Base-by-base conservation (phyloP, 2,329 filamentous ascomycete species). In the Hortaea werneckii region DNA sequence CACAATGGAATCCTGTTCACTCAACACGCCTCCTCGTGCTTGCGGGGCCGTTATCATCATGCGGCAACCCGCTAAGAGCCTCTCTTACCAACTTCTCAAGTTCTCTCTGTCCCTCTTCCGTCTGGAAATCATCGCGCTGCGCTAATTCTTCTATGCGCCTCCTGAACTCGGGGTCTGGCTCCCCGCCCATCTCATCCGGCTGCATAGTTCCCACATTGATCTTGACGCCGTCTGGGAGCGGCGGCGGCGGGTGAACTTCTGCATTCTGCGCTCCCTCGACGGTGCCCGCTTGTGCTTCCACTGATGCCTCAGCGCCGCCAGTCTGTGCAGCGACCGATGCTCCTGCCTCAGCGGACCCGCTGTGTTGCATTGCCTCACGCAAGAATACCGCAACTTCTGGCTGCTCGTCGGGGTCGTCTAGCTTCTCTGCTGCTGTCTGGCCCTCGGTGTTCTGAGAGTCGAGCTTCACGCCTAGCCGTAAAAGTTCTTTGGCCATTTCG, bases 101-200 rank as follows among this genome's bases (percentile, higher is more conserved):
- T 60, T 89, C 80, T 20, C 76, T 77, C 66, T 98, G 92, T 4
- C 85, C 86, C 49, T 83, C 79, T 44, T 86, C 81, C 5, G 80
- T 83, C 56, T 90, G 74, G 58, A 95, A 94, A 60, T 96, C 88
- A 26, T 84, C 81, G 37, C 87, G 76, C 32, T 82, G 76, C 2
- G 92, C 89, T 49, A 98, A 69, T 65, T 95, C 85, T 59, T 96
- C 88, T 60, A 98, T 96, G 44, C 86, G 77, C 54, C 83, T 75
- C 60, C 83, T 80, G 54, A 98, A 87, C 54, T 89, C 88, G 1
- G 86, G 80, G 61, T 96, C 88, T 6, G 83, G 78, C 43, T 73
- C 74, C 35, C 73, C 74, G 1, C 72, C 74, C 5, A 78, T 77
- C 9, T 78, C 79, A 39, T 78, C 72, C 0, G 65, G 71, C 54